These are phyloP conservation scores for Kodamaea kaohsiungensis DNA, from an alignment of 805 yeast species.

Conservation along the genomic window DNA sequence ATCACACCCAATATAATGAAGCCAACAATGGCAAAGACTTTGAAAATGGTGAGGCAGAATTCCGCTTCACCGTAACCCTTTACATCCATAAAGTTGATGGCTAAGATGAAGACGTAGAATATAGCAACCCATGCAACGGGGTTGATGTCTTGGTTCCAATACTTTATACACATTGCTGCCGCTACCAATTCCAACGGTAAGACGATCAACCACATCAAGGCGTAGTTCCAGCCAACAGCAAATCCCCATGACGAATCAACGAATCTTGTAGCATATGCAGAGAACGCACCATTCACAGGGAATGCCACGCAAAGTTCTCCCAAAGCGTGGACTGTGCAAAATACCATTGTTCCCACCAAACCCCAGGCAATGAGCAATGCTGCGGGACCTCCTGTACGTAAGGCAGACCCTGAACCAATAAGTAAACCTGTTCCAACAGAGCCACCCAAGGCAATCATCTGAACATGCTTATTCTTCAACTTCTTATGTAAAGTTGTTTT, in stretches of 20 bases:
- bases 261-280: conserved; percentile 39
- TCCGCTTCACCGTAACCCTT: conserved; percentile 42
- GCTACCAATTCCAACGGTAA: conserved; percentile 41
- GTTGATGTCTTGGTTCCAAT: conserved; percentile 35
- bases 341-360: conserved; percentile 58
- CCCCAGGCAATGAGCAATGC: conserved; percentile 55
- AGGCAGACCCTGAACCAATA: conserved; percentile 53
- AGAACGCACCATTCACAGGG: conserved; percentile 41
- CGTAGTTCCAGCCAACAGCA: conserved; percentile 42
- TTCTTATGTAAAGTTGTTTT: conserved; percentile 25
- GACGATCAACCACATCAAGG: conserved; percentile 39
- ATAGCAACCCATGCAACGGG: conserved; percentile 41
- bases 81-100: conserved; percentile 36
- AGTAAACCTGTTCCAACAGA: conserved; percentile 30
- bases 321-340: conserved; percentile 59
- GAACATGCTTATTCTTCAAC: conserved; percentile 24
- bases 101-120: conserved; percentile 30
- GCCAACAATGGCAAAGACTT: conserved; percentile 37
- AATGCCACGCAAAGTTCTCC: conserved; percentile 62
- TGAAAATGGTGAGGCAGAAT: conserved; percentile 30
- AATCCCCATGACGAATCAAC: conserved; percentile 42
- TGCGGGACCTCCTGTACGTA: conserved; percentile 45
- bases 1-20: conserved; percentile 38
- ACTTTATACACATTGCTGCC: conserved; percentile 37
- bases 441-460: conserved; percentile 32